Base-by-base conservation (phyloP, 257 asterid genomes). In the Penstemon newberryi region DNA sequence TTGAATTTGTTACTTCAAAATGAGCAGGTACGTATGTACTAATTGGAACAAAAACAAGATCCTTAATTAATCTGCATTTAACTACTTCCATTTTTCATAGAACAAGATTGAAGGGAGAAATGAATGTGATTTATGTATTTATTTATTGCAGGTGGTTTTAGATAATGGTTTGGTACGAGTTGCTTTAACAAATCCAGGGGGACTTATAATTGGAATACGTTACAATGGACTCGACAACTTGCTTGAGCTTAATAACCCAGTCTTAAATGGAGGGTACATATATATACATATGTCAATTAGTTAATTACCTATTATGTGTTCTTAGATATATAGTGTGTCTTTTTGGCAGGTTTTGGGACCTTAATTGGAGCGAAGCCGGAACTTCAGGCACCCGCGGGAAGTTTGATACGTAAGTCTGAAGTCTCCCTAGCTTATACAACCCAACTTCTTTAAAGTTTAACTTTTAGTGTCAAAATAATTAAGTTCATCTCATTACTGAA, bases 311-410 rank as follows among this genome's bases (percentile, higher is more conserved):
- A 46, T 1, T 46, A 7, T 45, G 39, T 51, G 1, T 7, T 36
- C 18, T 5, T 15, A 6, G 40, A 56, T 54, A 40, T 63, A 12
- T 49, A 10, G 2, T 49, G 11, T 5, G 54, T 49, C 6, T 49
- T 10, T 11, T 49, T 5, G 54, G 18, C 85, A 85, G 85, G 70
- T 85, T 82, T 59, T 85, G 91, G 88, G 91, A 85, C 82, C 84
- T 78, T 33, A 85, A 85, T 53, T 85, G 91, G 91, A 85, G 91
- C 51, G 83, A 78, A 63, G 73, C 82, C 12, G 86, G 88, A 39
- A 79, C 76, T 70, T 55, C 76, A 36, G 76, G 80, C 56, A 80
- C 87, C 19, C 75, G 87, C 56, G 87, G 87, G 44, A 73, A 71
- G 56, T 85, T 85, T 55, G 90, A 79, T 56, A 77, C 63, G 84